These are phyloP conservation scores for Hortiboletus campestris DNA, from an alignment of 768 basidiomycete genomes.

Conservation along the genomic window DNA sequence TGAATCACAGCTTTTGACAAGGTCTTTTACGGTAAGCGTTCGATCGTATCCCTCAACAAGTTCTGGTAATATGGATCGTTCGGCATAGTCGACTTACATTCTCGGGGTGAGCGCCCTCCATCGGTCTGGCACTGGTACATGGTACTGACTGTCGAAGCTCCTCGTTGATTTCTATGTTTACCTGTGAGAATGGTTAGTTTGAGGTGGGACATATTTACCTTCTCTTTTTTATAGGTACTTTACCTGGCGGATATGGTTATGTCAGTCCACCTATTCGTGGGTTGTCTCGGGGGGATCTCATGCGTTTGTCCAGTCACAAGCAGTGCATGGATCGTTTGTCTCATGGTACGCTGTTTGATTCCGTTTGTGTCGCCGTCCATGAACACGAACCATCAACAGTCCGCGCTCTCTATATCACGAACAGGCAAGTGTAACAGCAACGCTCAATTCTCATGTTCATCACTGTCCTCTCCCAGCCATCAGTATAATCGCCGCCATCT, in stretches of 20 bases:
- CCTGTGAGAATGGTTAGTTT: constrained; percentile 7
- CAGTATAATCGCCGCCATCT: constrained; percentile 11
- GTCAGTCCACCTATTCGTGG: constrained; percentile 9
- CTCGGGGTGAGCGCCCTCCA: constrained; percentile 20
- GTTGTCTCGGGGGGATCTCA: constrained; percentile 4
- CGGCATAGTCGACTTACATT: constrained; percentile 17
- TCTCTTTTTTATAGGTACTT: constrained; percentile 19
- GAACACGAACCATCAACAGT: constrained; percentile 5
- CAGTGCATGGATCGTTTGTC: constrained; percentile 10
- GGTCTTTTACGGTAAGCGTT: constrained; percentile 19
- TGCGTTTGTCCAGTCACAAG: constrained; percentile 11
- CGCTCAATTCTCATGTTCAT: not conserved
- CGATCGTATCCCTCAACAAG: not conserved
- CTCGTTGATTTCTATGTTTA: constrained; percentile 30
- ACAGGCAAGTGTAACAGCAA: constrained; percentile 11
- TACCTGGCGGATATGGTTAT: constrained; percentile 31
- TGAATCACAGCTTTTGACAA: not conserved
- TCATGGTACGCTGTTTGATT: constrained; percentile 17
- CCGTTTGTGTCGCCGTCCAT: not conserved
- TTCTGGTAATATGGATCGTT: not conserved
- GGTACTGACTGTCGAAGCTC: constrained; percentile 16
- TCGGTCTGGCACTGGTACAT: not conserved
- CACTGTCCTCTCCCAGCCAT: constrained; percentile 1
- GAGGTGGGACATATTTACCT: not conserved
- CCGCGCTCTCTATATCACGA: constrained; percentile 17